Evolutionary conservation across 2,329 filamentous ascomycete species (phyloP), one percentile per base, ranked within the genome.

Genomic region (Xylariaceae sp.): DNA sequence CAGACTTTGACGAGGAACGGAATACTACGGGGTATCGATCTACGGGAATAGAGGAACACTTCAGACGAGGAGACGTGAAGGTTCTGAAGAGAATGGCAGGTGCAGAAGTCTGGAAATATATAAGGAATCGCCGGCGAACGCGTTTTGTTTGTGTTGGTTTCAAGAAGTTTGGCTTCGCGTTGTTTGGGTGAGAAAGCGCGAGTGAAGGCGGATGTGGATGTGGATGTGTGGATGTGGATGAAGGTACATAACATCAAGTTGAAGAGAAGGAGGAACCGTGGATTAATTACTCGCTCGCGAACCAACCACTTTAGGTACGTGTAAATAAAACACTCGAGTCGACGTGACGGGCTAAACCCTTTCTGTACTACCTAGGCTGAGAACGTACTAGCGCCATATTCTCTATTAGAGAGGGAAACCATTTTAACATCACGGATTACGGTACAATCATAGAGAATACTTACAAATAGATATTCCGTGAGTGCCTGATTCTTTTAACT

Each of bases 61-160:
- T 17, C 17, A 10, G 37, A 45, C 17, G 44, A 18, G 45, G n/a
- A 49, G 30, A 56, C 13, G 17, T 9, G 55, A 54, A 18, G 34
- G 35, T 39, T 13, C 37, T 13, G 51, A 45, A 10, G 42, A 11
- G 53, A 56, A 57, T 37, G 17, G 44, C 23, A 63, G 51, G 53
- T 49, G n/a, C 34, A 35, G 47, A 45, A 35, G 50, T 30, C 13
- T 3, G n/a, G 13, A 52, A 44, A 35, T 58, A 51, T 30, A 51
- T 57, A 51, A 9, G 11, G 23, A 51, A 11, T 35, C 42, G 48
- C 39, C n/a, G 11, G 51, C 11, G 35, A 55, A 50, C 53, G 62
- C 51, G 55, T 56, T 51, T 58, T 51, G 55, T 53, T 56, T 64
- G 57, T 57, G 58, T 60, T 18, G 17, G 47, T 39, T 10, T 47